Conservation (phyloP, 768 basidiomycete genomes). For the Lentinus brumalis region DNA sequence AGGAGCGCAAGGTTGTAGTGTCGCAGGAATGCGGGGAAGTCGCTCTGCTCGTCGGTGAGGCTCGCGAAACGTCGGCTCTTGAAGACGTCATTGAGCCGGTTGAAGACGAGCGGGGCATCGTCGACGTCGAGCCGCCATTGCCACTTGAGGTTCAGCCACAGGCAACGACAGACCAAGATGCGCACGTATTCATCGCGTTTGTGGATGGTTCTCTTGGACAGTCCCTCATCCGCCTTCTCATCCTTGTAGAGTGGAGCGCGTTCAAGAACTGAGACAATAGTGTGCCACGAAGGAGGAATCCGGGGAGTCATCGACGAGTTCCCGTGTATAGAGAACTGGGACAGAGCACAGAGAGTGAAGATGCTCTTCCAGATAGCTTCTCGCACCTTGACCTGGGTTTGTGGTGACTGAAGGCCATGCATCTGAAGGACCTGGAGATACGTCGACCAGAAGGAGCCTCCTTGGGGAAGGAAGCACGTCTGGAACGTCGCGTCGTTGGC, state of each 20-base stretch:
- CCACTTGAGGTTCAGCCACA: slow-evolving; percentile 76
- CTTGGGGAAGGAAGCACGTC: slow-evolving; percentile 15
- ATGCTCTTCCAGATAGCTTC: slow-evolving; percentile 76
- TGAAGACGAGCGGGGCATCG: slow-evolving; percentile 59
- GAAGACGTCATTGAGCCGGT: slow-evolving; percentile 70
- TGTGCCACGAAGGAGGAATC: slow-evolving; percentile 65
- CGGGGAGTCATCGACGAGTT: slow-evolving; percentile 39
- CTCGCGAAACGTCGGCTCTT: slow-evolving; percentile 75
- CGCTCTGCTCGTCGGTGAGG: slow-evolving; percentile 57
- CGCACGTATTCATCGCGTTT: slow-evolving; percentile 74
- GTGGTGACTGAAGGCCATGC: slow-evolving; percentile 23
- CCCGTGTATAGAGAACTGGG: slow-evolving; percentile 73
- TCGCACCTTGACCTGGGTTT: slow-evolving; percentile 45
- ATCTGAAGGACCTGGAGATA: slow-evolving; percentile 25
- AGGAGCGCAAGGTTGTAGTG: slow-evolving; percentile 56
- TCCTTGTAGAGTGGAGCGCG: slow-evolving; percentile 58
- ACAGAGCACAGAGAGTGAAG: slow-evolving; percentile 70
- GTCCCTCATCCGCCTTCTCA: slow-evolving; percentile 41
- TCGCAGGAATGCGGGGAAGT: slow-evolving; percentile 74
- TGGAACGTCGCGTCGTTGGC: slow-evolving; percentile 5
- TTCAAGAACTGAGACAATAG: slow-evolving; percentile 59
- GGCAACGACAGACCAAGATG: slow-evolving; percentile 69
- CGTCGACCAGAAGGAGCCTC: slow-evolving; percentile 43
- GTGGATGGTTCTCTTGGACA: slow-evolving; percentile 41
- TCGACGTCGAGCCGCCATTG: slow-evolving; percentile 65